phyloP scores from a whole-genome alignment of 345 rosid species.

The Eucalyptus pauciflora region DNA sequence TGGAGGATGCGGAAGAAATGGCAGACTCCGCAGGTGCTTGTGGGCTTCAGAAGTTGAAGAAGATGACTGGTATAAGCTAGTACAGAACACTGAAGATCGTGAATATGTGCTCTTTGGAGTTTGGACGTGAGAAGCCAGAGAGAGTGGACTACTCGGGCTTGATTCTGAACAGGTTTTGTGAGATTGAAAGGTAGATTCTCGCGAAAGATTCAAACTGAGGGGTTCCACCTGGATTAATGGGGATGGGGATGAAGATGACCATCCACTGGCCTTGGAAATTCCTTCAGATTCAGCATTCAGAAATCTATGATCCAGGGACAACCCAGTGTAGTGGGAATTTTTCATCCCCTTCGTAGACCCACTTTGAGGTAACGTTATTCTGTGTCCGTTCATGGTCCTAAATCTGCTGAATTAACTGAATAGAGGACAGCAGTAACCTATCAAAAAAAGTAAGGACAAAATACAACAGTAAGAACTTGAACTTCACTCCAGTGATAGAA shows the following conservation, averaged over 20 bases:
- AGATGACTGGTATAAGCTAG: conserved; percentile 65
- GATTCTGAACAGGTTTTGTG: conserved; percentile 4
- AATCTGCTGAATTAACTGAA: not conserved
- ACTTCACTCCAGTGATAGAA: not conserved
- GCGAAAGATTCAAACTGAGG: conserved; percentile 4
- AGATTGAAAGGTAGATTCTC: not conserved
- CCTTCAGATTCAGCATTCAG: conserved; percentile 9
- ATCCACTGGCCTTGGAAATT: conserved; percentile 7
- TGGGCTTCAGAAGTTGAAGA: conserved; percentile 60
- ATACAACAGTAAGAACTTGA: not conserved
- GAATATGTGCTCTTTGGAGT: conserved; percentile 36
- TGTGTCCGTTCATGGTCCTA: not conserved
- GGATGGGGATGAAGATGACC: conserved; percentile 19
- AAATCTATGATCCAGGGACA: not conserved
- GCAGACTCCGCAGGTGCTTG: conserved; percentile 53
- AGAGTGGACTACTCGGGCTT: conserved; percentile 23
- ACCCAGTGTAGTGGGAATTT: not conserved
- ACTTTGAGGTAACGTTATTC: not conserved
- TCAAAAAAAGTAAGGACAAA: not conserved
- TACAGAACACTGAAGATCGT: conserved; percentile 74
- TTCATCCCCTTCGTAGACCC: not conserved
- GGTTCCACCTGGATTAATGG: conserved; percentile 27
- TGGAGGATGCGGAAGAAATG: conserved; percentile 72
- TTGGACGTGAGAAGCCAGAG: conserved; percentile 20
- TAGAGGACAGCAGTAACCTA: not conserved